Evolutionary conservation across 805 yeast species (phyloP).

Genomic region (Spathaspora passalidarum): DNA sequence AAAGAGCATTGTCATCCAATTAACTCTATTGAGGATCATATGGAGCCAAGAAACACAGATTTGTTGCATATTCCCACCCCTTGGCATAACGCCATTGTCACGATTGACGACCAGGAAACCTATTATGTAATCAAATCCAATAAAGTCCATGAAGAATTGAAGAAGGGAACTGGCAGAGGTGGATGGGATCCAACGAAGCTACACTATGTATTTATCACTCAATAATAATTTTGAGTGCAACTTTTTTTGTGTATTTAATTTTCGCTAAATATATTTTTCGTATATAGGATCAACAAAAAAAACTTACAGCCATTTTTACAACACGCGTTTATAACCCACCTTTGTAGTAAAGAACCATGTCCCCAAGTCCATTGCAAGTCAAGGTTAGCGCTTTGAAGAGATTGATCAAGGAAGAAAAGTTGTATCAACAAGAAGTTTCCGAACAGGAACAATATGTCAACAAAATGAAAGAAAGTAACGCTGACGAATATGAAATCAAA

Average conservation of each 20-base stretch:
- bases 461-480: constrained; percentile 41
- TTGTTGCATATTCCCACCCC: constrained; percentile 64
- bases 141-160: constrained; percentile 15
- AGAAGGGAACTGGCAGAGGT: constrained; percentile 17
- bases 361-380: constrained; percentile 70
- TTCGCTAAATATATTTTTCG: not conserved
- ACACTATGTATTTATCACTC: constrained; percentile 8
- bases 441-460: constrained; percentile 52
- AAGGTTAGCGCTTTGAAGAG: constrained; percentile 68
- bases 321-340: not conserved
- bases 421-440: constrained; percentile 56
- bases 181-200: constrained; percentile 19
- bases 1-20: constrained; percentile 44
- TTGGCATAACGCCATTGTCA: constrained; percentile 58
- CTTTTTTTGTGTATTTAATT: not conserved
- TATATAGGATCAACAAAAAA: not conserved
- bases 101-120: constrained; percentile 32
- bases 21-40: constrained; percentile 39
- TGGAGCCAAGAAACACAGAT: constrained; percentile 45
- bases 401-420: constrained; percentile 61
- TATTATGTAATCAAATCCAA: constrained; percentile 22
- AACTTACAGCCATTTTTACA: not conserved
- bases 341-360: constrained; percentile 37
- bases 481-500: constrained; percentile 67
- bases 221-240: not conserved